Evolutionary conservation across 2,329 filamentous ascomycete genomes (phyloP), one percentile per base, ranked within the genome.

Genomic region (Alternaria conjuncta): DNA sequence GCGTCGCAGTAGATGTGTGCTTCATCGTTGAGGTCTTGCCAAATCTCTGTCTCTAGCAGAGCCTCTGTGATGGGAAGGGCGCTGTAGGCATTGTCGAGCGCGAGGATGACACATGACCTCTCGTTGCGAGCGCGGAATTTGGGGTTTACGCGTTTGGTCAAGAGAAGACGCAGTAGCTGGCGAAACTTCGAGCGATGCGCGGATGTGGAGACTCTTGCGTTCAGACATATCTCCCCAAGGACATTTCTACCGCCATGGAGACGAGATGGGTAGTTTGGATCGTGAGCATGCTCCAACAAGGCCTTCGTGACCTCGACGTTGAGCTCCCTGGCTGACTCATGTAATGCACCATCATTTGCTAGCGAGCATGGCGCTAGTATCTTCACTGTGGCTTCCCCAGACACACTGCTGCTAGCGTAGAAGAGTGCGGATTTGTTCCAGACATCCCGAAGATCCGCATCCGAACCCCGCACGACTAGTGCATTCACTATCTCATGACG

Each of bases 311-410:
- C 85, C 12, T 84, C 78, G 0, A 89, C 66, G 66, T 90, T 87
- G 20, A 91, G 81, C 50, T 86, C 84, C 12, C 87, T 82, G 0
- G 89, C 86, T 4, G 89, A 87, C 63, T 90, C 89, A 70, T 92
- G 89, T 4, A 92, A 81, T 2, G 88, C 90, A 0, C 89, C 89
- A 63, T 92, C 89, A 61, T 91, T 88, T 45, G 82, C 83, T 2
- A 86, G 84, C 1, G 87, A 86, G 20, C 87, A 86, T 0, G 86
- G 85, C 6, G 90, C 80, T 1, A 91, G 76, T 55, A 82, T 84
- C 2, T 72, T 70, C 6, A 76, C 71, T 13, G 71, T 43, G 78
- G 66, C 65, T 45, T 68, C 64, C 36, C 70, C 66, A 53, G 74
- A 73, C n/a, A 60, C 64, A 63, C 73, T 81, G 2, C 88, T 88